Evolutionary conservation across 192 early-diverging fungal species (phyloP), one percentile per base, ranked within the genome.

Genomic region (Podila epicladia): DNA sequence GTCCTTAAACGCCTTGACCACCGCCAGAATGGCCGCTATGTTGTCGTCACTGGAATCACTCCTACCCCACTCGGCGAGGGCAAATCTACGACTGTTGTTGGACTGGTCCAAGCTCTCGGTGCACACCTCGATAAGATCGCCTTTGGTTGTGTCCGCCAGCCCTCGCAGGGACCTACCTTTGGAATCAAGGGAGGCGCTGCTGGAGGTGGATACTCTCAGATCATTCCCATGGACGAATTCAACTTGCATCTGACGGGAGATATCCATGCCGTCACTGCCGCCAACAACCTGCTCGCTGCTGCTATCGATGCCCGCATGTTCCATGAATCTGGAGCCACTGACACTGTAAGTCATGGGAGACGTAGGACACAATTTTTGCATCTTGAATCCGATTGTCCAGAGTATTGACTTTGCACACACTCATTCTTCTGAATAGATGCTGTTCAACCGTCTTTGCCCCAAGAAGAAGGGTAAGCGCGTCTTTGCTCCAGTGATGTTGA

Each of bases 191-290:
- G 98, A 61, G 97, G 97, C 24, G 97, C 97, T 50, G 97, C 97
- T n/a, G 97, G 97, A 72, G 97, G 98, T 28, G 97, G 98, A 26
- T 98, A 98, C 87, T 94, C 97, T 31, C 97, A 98, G 84, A 95
- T 99, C 51, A 97, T 98, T 74, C 98, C 98, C 51, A 99, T 99
- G 98, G 96, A 98, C 72, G 94, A 98, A 75, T 98, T 99, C 90
- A 99, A 99, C 84, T 85, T 99, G 71, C 98, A 99, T 69, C 89
- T 99, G 88, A 99, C 98, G 5, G 98, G 98, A 62, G 98, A 99
- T 85, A 97, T 98, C 76, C 98, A 99, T 77, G 98, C 98, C 28
- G 95, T 99, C 62, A 92, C 95, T 5, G 98, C 98, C 4, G 96
- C 98, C 64, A 99, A 97, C 89, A 99, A 99, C 86, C 86, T 99